A percentile compares a stretch with the other conserved stretches of the same genome.
These are phyloP conservation scores for Pugionium dolabratum DNA, from an alignment of 345 rosid genomes.

Conservation along the genomic window DNA sequence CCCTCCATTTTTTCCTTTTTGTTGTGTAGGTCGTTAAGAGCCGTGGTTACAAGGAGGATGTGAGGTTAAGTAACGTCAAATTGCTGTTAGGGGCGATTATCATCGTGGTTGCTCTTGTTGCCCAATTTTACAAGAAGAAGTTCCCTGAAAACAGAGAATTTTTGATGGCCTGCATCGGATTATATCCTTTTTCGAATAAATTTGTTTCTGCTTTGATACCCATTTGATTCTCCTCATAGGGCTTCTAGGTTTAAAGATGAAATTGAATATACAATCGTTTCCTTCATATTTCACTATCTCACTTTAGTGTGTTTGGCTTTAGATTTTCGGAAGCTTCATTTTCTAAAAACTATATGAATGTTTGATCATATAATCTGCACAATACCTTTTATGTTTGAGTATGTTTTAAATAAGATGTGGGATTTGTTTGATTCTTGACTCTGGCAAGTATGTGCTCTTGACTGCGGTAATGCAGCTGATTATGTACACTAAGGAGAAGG, in stretches of 20 bases:
- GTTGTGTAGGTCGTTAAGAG: constrained; percentile 58
- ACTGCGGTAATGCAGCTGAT: constrained; percentile 79
- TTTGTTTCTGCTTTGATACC: background rate
- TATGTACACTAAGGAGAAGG: constrained; percentile 72
- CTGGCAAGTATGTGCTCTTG: constrained; percentile 82
- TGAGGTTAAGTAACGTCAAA: constrained; percentile 71
- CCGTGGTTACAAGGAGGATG: constrained; percentile 74
- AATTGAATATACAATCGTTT: background rate
- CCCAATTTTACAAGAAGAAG: constrained; percentile 96
- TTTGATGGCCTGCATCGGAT: constrained; percentile 70
- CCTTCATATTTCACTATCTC: background rate
- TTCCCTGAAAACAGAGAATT: constrained; percentile 78
- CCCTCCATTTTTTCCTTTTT: background rate
- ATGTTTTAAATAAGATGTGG: background rate
- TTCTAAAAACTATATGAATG: background rate
- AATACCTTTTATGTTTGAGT: background rate
- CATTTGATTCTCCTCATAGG: background rate
- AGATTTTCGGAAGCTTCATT: too few relatives aligned
- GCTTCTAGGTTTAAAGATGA: background rate
- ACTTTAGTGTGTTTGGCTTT: background rate
- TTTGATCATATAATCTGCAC: background rate
- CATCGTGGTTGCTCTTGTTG: constrained; percentile 72
- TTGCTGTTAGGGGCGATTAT: constrained; percentile 60
- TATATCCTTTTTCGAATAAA: constrained; percentile 60
- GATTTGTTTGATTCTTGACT: constrained; percentile 55